Conservation (phyloP, 2,329 filamentous ascomycete species). For the Cryphonectria japonica region DNA sequence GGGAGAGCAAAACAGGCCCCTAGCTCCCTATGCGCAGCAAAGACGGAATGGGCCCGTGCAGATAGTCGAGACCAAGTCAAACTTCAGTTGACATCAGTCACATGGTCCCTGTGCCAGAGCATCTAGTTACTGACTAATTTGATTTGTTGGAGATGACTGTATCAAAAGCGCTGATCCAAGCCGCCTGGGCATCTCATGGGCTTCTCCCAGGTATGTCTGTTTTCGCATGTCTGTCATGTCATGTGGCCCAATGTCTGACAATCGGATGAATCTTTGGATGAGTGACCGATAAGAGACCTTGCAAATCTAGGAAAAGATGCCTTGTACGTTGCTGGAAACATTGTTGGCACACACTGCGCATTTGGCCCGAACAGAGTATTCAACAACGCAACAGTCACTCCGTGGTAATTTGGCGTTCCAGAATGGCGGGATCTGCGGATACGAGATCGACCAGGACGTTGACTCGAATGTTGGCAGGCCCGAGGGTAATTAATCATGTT, state of each 20-base stretch:
- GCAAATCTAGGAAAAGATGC: background rate
- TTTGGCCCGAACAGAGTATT: background rate
- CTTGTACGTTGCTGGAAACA: background rate
- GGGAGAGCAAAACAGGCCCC: no score
- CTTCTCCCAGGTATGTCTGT: no score
- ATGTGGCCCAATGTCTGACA: no score
- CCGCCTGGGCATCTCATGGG: no score
- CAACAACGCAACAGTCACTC: background rate
- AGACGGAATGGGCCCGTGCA: no score
- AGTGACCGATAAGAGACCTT: background rate
- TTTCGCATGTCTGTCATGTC: no score
- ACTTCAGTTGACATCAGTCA: background rate
- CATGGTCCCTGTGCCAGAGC: background rate
- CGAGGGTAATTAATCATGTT: background rate
- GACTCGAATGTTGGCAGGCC: background rate
- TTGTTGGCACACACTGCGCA: background rate
- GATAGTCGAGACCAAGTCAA: no score
- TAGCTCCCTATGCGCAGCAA: background rate
- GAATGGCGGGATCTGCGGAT: background rate
- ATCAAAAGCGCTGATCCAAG: no score
- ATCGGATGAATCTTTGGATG: background rate
- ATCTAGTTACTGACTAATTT: no score
- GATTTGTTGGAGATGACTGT: no score
- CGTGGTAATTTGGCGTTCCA: background rate
- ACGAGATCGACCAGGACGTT: background rate